A percentile compares a stretch with the other conserved stretches of the same genome.
Evolutionary conservation across 2,329 filamentous ascomycete genomes (phyloP).

Genomic region (Neodidymelliopsis sp.): DNA sequence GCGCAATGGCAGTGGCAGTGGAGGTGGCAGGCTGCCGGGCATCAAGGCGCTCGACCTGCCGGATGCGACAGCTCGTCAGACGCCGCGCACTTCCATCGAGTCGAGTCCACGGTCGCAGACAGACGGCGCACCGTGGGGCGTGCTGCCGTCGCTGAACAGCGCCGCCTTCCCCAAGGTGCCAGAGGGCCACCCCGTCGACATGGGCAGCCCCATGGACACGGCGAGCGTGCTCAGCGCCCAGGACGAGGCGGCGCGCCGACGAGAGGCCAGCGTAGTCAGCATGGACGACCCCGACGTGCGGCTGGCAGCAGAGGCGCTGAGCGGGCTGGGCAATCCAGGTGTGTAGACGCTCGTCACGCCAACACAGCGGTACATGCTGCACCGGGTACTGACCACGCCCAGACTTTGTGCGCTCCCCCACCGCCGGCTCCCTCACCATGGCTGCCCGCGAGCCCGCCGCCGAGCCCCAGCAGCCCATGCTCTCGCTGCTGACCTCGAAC

Average conservation of each 20-base stretch:
- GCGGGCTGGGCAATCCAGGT: constrained; percentile 59
- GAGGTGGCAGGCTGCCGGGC: constrained; percentile 53
- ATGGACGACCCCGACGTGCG: constrained; percentile 59
- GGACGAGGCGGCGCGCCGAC: constrained; percentile 36
- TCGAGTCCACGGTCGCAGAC: constrained; percentile 43
- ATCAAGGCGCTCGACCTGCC: constrained; percentile 54
- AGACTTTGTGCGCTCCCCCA: constrained; percentile 55
- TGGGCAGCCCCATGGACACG: constrained; percentile 55
- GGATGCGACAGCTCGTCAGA: constrained; percentile 35
- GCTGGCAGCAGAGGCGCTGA: constrained; percentile 59
- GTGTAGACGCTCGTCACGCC: constrained; percentile 21
- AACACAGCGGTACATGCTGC: not conserved
- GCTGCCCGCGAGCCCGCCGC: constrained; percentile 50
- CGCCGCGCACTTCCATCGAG: constrained; percentile 41
- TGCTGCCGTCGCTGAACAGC: constrained; percentile 36
- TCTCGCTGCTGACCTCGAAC: constrained; percentile 85
- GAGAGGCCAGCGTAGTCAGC: constrained; percentile 53
- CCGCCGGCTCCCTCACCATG: constrained; percentile 40
- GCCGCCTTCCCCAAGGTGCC: constrained; percentile 44
- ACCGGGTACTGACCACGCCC: constrained; percentile 25
- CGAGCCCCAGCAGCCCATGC: constrained; percentile 75
- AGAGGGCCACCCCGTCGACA: constrained; percentile 39
- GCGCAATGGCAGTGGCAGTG: too few relatives aligned
- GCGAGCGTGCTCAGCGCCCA: constrained; percentile 54
- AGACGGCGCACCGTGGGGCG: constrained; percentile 35